phyloP scores from a whole-genome alignment of 176 grass and related monocot genomes.

The Oryza coarctata region DNA sequence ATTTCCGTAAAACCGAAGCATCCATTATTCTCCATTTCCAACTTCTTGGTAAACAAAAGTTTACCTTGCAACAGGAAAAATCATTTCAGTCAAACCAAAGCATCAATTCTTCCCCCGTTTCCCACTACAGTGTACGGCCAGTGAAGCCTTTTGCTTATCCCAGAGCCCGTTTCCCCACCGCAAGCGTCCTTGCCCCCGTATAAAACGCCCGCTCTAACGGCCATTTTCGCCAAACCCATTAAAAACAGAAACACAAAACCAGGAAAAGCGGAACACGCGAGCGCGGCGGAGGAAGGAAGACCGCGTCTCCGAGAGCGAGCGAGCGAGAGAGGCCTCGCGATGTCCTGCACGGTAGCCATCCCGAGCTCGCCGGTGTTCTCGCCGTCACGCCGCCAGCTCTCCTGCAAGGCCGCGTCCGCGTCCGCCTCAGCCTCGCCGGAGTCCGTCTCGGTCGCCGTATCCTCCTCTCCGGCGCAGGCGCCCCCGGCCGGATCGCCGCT shows the following conservation, averaged over 20 bases:
- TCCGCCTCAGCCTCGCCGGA: conserved; percentile 55
- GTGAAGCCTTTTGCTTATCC: background rate
- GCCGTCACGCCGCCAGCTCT: conserved; percentile 68
- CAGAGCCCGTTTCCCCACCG: conserved; percentile 2
- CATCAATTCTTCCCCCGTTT: background rate
- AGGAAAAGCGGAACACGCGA: background rate
- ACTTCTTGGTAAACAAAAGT: background rate
- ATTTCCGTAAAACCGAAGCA: background rate
- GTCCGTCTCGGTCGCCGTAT: conserved; percentile 40
- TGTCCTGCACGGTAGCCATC: conserved; percentile 91
- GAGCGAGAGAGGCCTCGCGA: conserved; percentile 5
- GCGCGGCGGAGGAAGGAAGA: background rate
- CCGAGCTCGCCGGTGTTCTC: conserved; percentile 94
- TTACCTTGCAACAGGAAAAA: conserved; percentile 3
- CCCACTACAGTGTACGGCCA: background rate
- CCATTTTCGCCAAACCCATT: conserved; percentile 34
- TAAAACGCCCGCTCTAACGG: conserved; percentile 45
- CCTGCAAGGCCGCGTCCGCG: conserved; percentile 60
- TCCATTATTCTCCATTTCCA: background rate
- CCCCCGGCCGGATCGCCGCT: conserved; percentile 44
- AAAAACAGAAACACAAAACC: conserved; percentile 25
- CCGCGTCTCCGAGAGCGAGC: background rate
- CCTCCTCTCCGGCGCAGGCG: conserved; percentile 23
- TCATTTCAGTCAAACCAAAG: background rate
- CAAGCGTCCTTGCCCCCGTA: background rate